Conservation (phyloP, 2,329 filamentous ascomycete species). For the Ceratocystis albifundus region DNA sequence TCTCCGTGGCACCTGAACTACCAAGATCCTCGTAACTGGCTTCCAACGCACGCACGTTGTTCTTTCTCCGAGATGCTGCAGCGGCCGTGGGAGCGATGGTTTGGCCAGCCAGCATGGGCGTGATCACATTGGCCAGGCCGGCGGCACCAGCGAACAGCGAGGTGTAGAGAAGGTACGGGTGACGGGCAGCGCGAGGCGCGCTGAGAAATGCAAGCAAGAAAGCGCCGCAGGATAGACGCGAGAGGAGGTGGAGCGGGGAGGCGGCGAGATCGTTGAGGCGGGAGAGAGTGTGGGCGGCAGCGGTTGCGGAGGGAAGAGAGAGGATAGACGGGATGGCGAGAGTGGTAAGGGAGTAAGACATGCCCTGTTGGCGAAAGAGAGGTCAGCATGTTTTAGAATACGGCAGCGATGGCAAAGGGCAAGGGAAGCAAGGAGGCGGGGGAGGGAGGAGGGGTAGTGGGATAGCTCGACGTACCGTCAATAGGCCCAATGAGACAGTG, state of each 20-base stretch:
- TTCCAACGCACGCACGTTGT: constrained; percentile 41
- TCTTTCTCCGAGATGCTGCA: background rate
- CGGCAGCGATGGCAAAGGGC: background rate
- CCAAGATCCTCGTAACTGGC: constrained; percentile 59
- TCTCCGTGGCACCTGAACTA: constrained; percentile 33
- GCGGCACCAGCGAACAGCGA: constrained; percentile 56
- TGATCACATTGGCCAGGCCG: constrained; percentile 40
- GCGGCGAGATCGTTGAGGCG: constrained; percentile 53
- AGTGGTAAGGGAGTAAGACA: constrained; percentile 72
- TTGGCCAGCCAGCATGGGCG: constrained; percentile 35
- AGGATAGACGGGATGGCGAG: constrained; percentile 71
- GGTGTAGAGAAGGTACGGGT: constrained; percentile 86
- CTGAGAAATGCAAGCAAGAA: constrained; percentile 68
- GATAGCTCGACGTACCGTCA: constrained; percentile 55
- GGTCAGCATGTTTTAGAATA: background rate
- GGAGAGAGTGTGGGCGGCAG: constrained; percentile 58
- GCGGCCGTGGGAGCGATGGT: constrained; percentile 24
- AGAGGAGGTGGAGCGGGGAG: constrained; percentile 54
- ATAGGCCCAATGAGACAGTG: constrained; percentile 73
- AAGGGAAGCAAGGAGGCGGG: background rate
- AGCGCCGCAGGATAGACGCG: constrained; percentile 55
- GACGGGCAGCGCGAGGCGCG: constrained; percentile 61
- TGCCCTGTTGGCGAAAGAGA: constrained; percentile 49
- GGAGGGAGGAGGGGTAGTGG: too few relatives aligned
- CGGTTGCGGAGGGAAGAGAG: constrained; percentile 62